Conservation (phyloP, 805 yeast species). For the Sugiyamaella mastotermitis region DNA sequence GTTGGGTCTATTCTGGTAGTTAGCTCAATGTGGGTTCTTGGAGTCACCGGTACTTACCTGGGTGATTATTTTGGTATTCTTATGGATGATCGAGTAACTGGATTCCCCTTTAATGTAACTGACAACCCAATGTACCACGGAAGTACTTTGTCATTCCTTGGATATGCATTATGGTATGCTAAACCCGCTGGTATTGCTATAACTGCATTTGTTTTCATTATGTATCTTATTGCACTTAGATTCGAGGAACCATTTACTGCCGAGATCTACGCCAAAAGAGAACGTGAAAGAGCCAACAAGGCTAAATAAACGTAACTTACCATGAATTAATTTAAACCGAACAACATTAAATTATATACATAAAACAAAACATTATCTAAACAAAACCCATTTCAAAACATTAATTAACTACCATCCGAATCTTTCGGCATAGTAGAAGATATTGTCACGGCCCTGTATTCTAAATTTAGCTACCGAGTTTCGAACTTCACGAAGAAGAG, state of each 20-base stretch:
- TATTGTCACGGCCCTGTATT: conserved; percentile 20
- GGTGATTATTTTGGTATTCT: conserved; percentile 97
- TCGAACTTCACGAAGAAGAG: conserved; percentile 24
- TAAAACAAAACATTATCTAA: too few species aligned
- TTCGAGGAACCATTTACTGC: conserved; percentile 98
- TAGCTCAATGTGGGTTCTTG: conserved; percentile 84
- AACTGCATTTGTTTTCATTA: conserved; percentile 62
- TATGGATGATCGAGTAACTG: conserved; percentile 83
- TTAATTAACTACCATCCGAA: conserved; percentile 26
- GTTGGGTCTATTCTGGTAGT: conserved; percentile 77
- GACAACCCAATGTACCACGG: conserved; percentile 98
- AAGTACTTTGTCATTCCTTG: conserved; percentile 81
- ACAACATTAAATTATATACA: too few species aligned
- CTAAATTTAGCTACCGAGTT: conserved; percentile 24
- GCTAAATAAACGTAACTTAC: conserved; percentile 1
- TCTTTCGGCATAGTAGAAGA: conserved; percentile 26
- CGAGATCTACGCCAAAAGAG: conserved; percentile 74
- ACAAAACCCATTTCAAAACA: too few species aligned
- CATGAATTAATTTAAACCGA: too few species aligned
- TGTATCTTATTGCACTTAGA: conserved; percentile 77
- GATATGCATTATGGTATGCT: conserved; percentile 80
- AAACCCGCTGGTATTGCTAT: conserved; percentile 85
- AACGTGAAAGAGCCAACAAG: conserved; percentile 32
- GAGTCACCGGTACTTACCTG: conserved; percentile 91
- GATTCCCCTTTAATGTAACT: conserved; percentile 86